A percentile compares a stretch with the other conserved stretches of the same genome.
Conservation (phyloP, 176 grass and related monocot genomes). For the Aegilops umbellulata region DNA sequence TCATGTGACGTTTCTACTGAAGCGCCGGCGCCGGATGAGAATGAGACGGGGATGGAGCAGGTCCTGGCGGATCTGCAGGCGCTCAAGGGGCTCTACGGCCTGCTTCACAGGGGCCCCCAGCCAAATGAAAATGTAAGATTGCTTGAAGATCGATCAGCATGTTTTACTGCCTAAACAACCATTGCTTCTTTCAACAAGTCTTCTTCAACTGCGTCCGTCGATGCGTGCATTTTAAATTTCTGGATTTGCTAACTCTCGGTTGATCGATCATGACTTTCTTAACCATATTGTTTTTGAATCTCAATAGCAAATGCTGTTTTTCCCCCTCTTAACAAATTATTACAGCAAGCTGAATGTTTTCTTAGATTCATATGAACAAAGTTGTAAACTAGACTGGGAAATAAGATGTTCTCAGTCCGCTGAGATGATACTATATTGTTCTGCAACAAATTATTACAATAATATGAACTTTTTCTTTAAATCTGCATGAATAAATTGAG, state of each 20-base stretch:
- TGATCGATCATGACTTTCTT: no score
- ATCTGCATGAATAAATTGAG: no score
- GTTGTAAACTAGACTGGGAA: no score
- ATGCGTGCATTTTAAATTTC: background rate
- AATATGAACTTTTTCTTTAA: no score
- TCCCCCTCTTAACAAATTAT: no score
- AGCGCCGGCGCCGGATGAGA: slow-evolving; percentile 14
- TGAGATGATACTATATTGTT: no score
- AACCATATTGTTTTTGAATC: no score
- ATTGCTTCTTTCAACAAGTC: background rate
- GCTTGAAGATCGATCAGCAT: background rate
- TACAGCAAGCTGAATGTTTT: no score
- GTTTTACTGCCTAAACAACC: background rate
- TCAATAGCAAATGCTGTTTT: no score
- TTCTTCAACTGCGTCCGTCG: background rate
- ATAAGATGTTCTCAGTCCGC: no score
- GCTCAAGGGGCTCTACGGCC: slow-evolving; percentile 55
- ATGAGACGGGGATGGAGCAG: slow-evolving; percentile 21
- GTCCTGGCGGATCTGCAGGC: slow-evolving; percentile 49
- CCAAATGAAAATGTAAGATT: slow-evolving; percentile 18
- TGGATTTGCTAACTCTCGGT: no score
- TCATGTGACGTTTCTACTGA: background rate
- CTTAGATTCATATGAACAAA: no score
- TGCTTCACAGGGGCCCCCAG: slow-evolving; percentile 24
- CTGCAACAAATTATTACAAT: background rate